Base-by-base conservation (phyloP, 768 basidiomycete genomes). In the Russula sp. region DNA sequence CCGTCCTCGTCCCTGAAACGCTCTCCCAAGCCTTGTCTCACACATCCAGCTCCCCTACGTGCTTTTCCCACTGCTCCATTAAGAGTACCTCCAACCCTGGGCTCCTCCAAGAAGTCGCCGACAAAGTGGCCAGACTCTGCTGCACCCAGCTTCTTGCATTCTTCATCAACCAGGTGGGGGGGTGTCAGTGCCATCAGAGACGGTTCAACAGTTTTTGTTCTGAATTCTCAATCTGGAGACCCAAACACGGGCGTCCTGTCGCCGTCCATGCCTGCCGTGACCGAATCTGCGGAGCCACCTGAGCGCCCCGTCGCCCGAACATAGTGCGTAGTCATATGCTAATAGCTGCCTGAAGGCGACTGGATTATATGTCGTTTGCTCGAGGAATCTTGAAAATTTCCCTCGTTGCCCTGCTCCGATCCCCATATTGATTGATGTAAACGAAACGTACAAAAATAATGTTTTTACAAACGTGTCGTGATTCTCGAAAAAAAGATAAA, bases 21-120 rank as follows among this genome's bases (percentile, higher is more conserved):
- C 69, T 74, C 7, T 73, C 91, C 9, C 74, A 73, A 4, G 74
- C 0, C 75, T 87, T 3, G 75, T 82, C 0, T 84, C 79, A 2
- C 75, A 82, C 29, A 74, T 83, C 22, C 85, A 89, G 71, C 78
- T 84, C 39, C 83, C 88, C 2, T 84, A 89, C 67, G 76, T 84
- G 13, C 77, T 72, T 61, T 18, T 55, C 42, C 73, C 66, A 64
- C 51, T 43, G 2, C 36, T 66, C 66, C 66, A 65, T 65, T 46
- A 60, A 61, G 41, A 29, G 3, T 2, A 29, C 25, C 25, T 29
- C 60, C 67, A 54, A 72, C 72, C 69, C 69, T 67, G 54, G n/a
- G 7, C 11, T 34, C 10, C n/a, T 72, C 69, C 67, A 71, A 18
- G 71, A 75, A 20, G 66, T 83, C 34, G 76, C 79, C 2, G 70